Base-by-base conservation (phyloP, 371 early-diverging fungal species). In the Mortierella sp. region DNA sequence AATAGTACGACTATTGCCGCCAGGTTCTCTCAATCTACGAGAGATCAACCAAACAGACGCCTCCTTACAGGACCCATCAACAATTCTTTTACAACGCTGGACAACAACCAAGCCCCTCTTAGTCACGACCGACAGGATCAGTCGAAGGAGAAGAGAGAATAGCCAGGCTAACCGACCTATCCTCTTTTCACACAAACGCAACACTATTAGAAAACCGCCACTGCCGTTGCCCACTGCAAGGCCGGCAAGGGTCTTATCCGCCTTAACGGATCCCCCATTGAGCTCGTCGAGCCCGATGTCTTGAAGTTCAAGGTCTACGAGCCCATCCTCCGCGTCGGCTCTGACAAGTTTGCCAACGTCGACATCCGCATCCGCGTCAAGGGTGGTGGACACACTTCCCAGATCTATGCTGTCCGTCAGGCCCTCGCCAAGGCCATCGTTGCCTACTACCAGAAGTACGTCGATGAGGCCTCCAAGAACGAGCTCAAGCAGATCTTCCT, bases 391-490 rank as follows among this genome's bases (percentile, higher is more conserved):
- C 95, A 94, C 88, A 95, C 95, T 77, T 96, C 99, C 73, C 98
- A 97, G 91, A 92, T 99, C 88, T 88, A 88, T 66, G 97, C 99
- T 85, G 97, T 99, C 92, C 98, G 99, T 88, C 99, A 99, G 92
- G 99, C 99, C 68, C 94, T 99, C 89, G 98, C 99, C 86, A 99
- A 99, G 94, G 95, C 97, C 71, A 93, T 99, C 86, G 97, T 99
- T 77, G 99, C 99, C 70, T 99, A 94, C 94, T 98, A 99, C 95
- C 99, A 99, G 87, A 99, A 99, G 93, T 97, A 85, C 89, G 97
- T 98, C 80, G 99, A 99, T 91, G 99, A 99, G 89, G 98, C 98
- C 77, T 93, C 97, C 88, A 99, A 99, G 96, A 97, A 97, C 93
- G 99, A 99, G 89, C 95, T 99, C 91, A 97, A 97, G 93, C 97